Percentiles rank a stretch among this genome's conserved stretches.
These are phyloP conservation scores for Cordyceps farinosa DNA, from an alignment of 2,329 filamentous ascomycete genomes.

Conservation along the genomic window DNA sequence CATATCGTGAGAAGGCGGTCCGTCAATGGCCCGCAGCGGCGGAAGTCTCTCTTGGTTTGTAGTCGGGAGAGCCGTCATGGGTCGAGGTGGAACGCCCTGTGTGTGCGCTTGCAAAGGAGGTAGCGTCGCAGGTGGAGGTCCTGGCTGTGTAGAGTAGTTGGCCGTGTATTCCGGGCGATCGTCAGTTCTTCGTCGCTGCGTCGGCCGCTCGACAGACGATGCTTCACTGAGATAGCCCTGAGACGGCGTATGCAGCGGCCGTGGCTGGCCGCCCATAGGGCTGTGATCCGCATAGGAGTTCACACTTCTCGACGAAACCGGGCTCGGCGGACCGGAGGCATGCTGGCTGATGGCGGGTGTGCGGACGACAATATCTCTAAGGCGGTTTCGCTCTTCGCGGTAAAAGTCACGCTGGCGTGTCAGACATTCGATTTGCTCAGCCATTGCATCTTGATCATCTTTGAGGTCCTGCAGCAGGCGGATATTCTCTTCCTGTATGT, in stretches of 20 bases:
- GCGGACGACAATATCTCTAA: constrained; percentile 62
- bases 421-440: constrained; percentile 48
- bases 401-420: constrained; percentile 70
- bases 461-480: constrained; percentile 67
- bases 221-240: constrained; percentile 40
- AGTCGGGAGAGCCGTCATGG: constrained; percentile 34
- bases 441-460: constrained; percentile 63
- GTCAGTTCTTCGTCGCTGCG: constrained; percentile 47
- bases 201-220: constrained; percentile 43
- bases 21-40: constrained; percentile 46
- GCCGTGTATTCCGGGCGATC: constrained; percentile 41
- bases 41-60: constrained; percentile 44
- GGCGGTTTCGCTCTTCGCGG: constrained; percentile 65
- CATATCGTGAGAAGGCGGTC: constrained; percentile 24
- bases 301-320: constrained; percentile 35
- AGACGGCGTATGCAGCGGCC: constrained; percentile 27
- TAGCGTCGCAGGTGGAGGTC: constrained; percentile 35
- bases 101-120: constrained; percentile 39
- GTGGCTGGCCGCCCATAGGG: constrained; percentile 28
- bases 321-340: constrained; percentile 52
- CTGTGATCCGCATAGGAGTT: constrained; percentile 38
- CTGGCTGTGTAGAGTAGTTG: constrained; percentile 37
- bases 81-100: constrained; percentile 37
- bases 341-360: constrained; percentile 54
- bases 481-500: constrained; percentile 71